Percentiles rank a stretch among this genome's conserved stretches.
These are phyloP conservation scores for Cryptosporidium viatorum DNA, from an alignment of 169 alveolate species.

Conservation along the genomic window DNA sequence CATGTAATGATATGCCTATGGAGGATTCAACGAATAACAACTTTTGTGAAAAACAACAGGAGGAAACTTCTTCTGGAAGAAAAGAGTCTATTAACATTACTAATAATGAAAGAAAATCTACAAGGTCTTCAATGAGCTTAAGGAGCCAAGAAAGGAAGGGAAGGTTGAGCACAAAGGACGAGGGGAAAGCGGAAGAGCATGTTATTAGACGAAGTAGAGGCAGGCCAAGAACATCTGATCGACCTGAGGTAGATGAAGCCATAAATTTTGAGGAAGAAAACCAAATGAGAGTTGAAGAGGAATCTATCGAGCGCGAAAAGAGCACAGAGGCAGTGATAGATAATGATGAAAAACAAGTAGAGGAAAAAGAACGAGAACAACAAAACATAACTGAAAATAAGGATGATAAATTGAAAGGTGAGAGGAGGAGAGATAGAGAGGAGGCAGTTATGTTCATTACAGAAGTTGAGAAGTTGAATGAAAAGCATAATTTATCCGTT, in stretches of 20 bases:
- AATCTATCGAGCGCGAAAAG: background rate
- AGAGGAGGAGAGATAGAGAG: background rate
- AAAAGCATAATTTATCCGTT: slow-evolving; percentile 15
- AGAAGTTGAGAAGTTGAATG: slow-evolving; percentile 27
- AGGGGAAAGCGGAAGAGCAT: background rate
- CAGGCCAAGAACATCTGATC: slow-evolving; percentile 4
- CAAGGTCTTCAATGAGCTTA: slow-evolving; percentile 55
- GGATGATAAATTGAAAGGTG: background rate
- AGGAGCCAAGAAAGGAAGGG: slow-evolving; percentile 61
- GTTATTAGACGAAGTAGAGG: slow-evolving; percentile 14
- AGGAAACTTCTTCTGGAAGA: slow-evolving; percentile 12
- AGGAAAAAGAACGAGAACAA: background rate
- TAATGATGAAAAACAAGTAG: background rate
- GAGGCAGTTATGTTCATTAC: background rate
- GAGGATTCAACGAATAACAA: background rate
- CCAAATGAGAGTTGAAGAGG: background rate
- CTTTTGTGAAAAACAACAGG: background rate
- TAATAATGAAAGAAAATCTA: slow-evolving; percentile 35
- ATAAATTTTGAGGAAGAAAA: slow-evolving; percentile 20
- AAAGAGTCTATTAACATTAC: background rate
- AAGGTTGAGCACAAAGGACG: slow-evolving; percentile 38
- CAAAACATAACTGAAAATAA: background rate
- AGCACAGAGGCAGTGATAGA: background rate
- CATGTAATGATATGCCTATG: background rate
- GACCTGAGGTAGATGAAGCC: background rate